Conservation (phyloP, 176 grass and related monocot genomes). For the Eleusine indica region DNA sequence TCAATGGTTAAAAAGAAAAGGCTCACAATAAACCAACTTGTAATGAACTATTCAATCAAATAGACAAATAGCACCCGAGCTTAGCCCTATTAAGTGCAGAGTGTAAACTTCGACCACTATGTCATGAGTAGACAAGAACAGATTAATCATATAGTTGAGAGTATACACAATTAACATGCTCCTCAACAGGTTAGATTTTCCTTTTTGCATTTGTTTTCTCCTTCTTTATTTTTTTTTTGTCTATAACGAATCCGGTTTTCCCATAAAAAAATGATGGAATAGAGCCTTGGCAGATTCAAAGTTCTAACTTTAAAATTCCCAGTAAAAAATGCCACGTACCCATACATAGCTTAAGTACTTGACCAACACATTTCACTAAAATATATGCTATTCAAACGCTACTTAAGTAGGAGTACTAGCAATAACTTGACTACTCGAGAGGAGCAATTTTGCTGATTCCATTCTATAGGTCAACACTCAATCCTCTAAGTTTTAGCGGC, state of each 20-base stretch:
- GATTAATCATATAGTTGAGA: background rate
- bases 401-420: background rate
- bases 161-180: background rate
- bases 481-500: background rate
- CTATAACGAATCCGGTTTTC: background rate
- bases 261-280: background rate
- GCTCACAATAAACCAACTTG: too few relatives aligned
- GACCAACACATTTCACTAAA: background rate
- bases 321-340: background rate
- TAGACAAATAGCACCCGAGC: too few relatives aligned
- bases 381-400: constrained; percentile 1
- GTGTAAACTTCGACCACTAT: too few relatives aligned
- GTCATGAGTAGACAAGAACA: background rate
- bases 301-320: background rate
- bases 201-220: background rate
- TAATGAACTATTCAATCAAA: too few relatives aligned
- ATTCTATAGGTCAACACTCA: background rate
- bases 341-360: constrained; percentile 9
- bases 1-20: too few relatives aligned
- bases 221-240: background rate
- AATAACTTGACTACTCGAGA: background rate
- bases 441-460: background rate
- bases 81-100: too few relatives aligned
- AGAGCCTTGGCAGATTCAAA: background rate
- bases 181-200: background rate